Base-by-base conservation (phyloP, 805 yeast genomes). In the Ogataea thermomethanolica region DNA sequence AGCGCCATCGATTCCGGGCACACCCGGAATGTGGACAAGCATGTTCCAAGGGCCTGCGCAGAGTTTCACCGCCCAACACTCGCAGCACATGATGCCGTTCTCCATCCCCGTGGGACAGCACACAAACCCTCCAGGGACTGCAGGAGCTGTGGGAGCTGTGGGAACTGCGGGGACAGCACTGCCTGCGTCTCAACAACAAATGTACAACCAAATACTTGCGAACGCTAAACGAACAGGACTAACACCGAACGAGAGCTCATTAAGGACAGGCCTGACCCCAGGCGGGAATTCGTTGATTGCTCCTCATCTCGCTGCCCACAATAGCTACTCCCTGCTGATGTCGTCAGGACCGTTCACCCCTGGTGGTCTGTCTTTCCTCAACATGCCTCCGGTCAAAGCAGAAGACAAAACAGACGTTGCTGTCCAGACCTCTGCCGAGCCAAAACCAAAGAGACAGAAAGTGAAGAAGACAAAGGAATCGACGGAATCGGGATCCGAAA, bases 261-360 rank as follows among this genome's bases (percentile, higher is more conserved):
- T 86, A 35, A 70, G 95, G 49, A 69, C 85, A 0, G 91, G 93
- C 0, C 58, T 82, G 21, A 81, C 90, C 0, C 90, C 90, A 0
- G 85, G 80, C 2, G 72, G 67, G n/a, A 61, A 64, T 9, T 70
- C 25, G 58, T 70, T 37, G 7, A 33, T 38, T 17, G 49, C 53
- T n/a, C 41, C 51, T 10, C 44, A 50, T 3, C 29, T 48, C 9
- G 48, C 44, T 6, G n/a, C 44, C n/a, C 39, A 36, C 11, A 44
- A 36, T 14, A 45, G 54, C 11, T 50, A 49, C 41, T 48, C 58
- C 8, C 44, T 54, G 51, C 25, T 55, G n/a, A 44, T 57, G 46
- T 45, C 58, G 1, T 24, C 51, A 7, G 61, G 56, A 7, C 54
- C 55, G 7, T 35, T 56, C 13, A 56, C 62, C 3, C 59, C 59